Evolutionary conservation across 2,329 filamentous ascomycete species (phyloP).

Genomic region (Karstenula rhodostoma): DNA sequence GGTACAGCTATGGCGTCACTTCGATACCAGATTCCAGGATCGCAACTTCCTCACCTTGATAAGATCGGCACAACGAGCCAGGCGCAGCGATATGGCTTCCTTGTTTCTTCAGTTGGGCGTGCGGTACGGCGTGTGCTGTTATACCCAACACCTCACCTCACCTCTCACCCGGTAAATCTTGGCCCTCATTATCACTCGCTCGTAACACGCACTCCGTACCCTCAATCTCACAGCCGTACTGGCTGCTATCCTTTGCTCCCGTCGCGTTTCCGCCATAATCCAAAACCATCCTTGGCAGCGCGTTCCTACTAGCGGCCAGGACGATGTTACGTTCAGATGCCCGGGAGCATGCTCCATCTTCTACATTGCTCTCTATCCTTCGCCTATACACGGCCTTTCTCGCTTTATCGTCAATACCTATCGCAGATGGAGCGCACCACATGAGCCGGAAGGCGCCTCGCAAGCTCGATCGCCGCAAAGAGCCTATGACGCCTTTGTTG

Average conservation of each 20-base stretch:
- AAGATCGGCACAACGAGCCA: slow-evolving; percentile 21
- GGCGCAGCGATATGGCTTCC: slow-evolving; percentile 17
- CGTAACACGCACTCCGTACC: slow-evolving; percentile 5
- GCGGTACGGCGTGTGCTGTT: slow-evolving; percentile 5
- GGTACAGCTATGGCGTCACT: slow-evolving; percentile 30
- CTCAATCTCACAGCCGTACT: slow-evolving; percentile 10
- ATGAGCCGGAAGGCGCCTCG: slow-evolving; percentile 42
- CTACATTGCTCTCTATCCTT: slow-evolving; percentile 19
- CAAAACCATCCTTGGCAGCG: neutral
- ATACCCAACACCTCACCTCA: slow-evolving; percentile 5
- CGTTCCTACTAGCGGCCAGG: slow-evolving; percentile 20
- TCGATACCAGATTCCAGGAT: slow-evolving; percentile 8
- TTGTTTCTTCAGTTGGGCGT: slow-evolving; percentile 18
- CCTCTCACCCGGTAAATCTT: slow-evolving; percentile 25
- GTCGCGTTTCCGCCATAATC: neutral
- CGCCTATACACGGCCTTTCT: slow-evolving; percentile 35
- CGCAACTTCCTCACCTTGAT: slow-evolving; percentile 22
- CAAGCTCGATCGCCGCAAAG: slow-evolving; percentile 40
- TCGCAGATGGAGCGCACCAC: slow-evolving; percentile 42
- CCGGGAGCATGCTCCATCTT: slow-evolving; percentile 16
- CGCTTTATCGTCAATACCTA: slow-evolving; percentile 29
- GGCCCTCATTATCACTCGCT: slow-evolving; percentile 17
- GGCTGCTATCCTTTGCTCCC: slow-evolving; percentile 20
- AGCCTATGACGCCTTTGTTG: slow-evolving; percentile 62
- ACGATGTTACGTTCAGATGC: slow-evolving; percentile 29